Conservation (phyloP, 2,329 filamentous ascomycete species). For the Bertia moriformis region DNA sequence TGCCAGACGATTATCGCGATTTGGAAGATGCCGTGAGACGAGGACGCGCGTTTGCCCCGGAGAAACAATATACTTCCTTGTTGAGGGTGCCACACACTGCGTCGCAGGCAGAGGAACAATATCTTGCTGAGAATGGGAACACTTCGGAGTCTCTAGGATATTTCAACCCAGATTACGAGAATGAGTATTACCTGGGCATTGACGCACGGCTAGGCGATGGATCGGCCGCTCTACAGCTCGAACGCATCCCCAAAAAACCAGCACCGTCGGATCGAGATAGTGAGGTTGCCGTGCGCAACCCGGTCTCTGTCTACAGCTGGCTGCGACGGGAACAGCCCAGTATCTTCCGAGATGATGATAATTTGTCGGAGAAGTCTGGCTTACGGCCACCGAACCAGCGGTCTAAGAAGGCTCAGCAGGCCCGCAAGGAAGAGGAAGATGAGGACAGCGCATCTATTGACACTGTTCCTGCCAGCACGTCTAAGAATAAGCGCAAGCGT, state of each 20-base stretch:
- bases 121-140: neutral
- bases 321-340: slow-evolving; percentile 71
- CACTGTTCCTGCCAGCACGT: slow-evolving; percentile 8
- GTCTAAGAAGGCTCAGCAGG: slow-evolving; percentile 15
- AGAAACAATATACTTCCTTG: neutral
- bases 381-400: neutral
- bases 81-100: neutral
- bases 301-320: slow-evolving; percentile 92
- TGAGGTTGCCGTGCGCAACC: slow-evolving; percentile 55
- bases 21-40: neutral
- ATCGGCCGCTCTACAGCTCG: slow-evolving; percentile 22
- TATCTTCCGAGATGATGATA: slow-evolving; percentile 66
- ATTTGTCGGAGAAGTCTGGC: slow-evolving; percentile 8
- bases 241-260: slow-evolving; percentile 21
- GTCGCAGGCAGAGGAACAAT: neutral
- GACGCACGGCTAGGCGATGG: slow-evolving; percentile 22
- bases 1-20: neutral
- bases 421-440: slow-evolving; percentile 6
- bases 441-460: slow-evolving; percentile 10
- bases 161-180: slow-evolving; percentile 19
- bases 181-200: slow-evolving; percentile 21
- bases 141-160: neutral
- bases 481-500: slow-evolving; percentile 35
- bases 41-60: neutral
- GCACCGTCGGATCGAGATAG: slow-evolving; percentile 35